phyloP scores from a whole-genome alignment of 1,284 basidiomycete genomes.

The Waitea zeae region DNA sequence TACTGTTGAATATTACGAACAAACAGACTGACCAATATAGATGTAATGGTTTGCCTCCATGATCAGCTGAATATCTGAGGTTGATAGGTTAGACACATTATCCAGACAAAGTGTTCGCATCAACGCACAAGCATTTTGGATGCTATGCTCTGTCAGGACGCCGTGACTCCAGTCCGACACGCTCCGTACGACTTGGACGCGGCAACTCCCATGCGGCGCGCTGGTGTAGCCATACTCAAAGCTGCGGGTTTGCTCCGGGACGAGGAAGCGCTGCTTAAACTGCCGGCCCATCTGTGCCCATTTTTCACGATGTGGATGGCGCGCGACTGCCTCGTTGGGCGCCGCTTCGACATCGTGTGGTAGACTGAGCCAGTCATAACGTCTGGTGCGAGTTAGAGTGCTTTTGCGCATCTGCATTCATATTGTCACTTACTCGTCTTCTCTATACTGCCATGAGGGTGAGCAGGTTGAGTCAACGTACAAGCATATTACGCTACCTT shows the following conservation, averaged over 20 bases:
- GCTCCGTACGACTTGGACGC: conserved; percentile 67
- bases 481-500: conserved; percentile 30
- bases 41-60: conserved; percentile 73
- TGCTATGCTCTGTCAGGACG: conserved; percentile 68
- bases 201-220: conserved; percentile 30
- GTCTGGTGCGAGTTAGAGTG: conserved; percentile 13
- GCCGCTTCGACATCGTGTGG: conserved; percentile 50
- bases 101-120: conserved; percentile 2
- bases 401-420: not conserved
- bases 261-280: conserved; percentile 44
- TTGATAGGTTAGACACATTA: not conserved
- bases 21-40: conserved; percentile 65
- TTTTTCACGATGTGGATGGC: conserved; percentile 52
- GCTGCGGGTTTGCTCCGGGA: conserved; percentile 14
- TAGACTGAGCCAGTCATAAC: conserved; percentile 66
- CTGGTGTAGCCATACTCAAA: conserved; percentile 25
- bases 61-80: conserved; percentile 66
- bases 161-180: conserved; percentile 89
- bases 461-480: not conserved
- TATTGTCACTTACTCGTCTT: conserved; percentile 34
- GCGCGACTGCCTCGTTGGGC: conserved; percentile 46
- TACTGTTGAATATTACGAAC: too few species aligned
- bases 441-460: conserved; percentile 23
- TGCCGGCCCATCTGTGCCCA: conserved; percentile 40
- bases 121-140: conserved; percentile 71